phyloP scores from a whole-genome alignment of 352 stramenopile species.

The Pythium periplocum region DNA sequence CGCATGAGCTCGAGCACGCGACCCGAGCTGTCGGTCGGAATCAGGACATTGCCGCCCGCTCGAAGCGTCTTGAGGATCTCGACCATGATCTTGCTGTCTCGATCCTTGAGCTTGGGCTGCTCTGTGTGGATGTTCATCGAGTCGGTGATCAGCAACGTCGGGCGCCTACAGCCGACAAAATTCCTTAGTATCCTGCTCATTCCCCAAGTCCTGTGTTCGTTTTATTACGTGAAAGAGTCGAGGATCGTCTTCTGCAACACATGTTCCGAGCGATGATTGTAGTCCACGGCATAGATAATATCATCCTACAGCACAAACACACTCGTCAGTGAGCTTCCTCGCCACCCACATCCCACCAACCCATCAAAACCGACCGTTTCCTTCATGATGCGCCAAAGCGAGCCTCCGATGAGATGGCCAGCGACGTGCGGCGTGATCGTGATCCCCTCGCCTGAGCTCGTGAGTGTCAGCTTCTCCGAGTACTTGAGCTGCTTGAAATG shows the following conservation, averaged over 20 bases:
- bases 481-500: conserved; percentile 95
- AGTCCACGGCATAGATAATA: conserved; percentile 90
- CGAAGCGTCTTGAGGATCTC: conserved; percentile 91
- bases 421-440: conserved; percentile 93
- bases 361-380: conserved; percentile 66
- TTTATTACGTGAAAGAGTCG: conserved; percentile 83
- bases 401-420: conserved; percentile 92
- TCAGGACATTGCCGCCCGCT: conserved; percentile 92
- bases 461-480: conserved; percentile 89
- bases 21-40: conserved; percentile 92
- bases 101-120: conserved; percentile 83
- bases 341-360: neutral
- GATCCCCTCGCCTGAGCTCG: conserved; percentile 81
- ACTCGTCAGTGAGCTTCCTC: neutral
- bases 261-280: conserved; percentile 94
- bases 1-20: conserved; percentile 95
- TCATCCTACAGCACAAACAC: conserved; percentile 57
- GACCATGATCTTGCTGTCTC: conserved; percentile 91
- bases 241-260: conserved; percentile 93
- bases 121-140: conserved; percentile 86
- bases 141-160: conserved; percentile 84
- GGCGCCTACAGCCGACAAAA: conserved; percentile 38
- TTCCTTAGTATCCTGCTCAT: neutral
- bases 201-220: no score
- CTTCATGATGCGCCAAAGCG: conserved; percentile 93